These are phyloP conservation scores for Metroxylon sagu DNA, from an alignment of 176 grass and related monocot genomes.

Conservation along the genomic window DNA sequence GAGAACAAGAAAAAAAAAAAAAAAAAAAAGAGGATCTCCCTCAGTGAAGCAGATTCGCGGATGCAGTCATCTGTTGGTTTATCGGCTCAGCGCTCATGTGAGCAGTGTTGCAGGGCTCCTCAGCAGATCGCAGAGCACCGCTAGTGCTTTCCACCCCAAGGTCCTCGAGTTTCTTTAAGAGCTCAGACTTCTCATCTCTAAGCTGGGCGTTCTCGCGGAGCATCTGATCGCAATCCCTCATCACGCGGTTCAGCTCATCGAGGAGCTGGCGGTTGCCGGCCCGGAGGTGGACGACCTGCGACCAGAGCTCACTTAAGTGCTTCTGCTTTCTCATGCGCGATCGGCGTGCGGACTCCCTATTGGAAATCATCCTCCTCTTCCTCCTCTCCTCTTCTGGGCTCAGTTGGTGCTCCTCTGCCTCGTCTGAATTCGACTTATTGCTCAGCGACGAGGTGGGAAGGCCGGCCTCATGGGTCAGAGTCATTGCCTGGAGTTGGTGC, in stretches of 20 bases:
- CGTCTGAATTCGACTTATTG: slow-evolving; percentile 22
- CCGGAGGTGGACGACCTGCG: slow-evolving; percentile 52
- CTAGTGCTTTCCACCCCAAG: slow-evolving; percentile 17
- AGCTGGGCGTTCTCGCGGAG: slow-evolving; percentile 44
- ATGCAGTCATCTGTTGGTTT: not conserved
- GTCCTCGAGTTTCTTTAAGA: slow-evolving; percentile 43
- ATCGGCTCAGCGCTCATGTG: no score
- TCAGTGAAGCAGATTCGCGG: no score
- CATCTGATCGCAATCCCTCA: slow-evolving; percentile 36
- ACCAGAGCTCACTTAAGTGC: slow-evolving; percentile 65
- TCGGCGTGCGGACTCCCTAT: slow-evolving; percentile 80
- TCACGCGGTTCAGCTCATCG: slow-evolving; percentile 52
- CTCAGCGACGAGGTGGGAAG: slow-evolving; percentile 10
- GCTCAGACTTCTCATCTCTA: slow-evolving; percentile 35
- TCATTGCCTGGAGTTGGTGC: not conserved
- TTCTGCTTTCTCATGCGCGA: slow-evolving; percentile 93
- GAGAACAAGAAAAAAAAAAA: no score
- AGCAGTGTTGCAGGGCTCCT: not conserved
- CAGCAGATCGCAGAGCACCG: not conserved
- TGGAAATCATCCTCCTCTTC: slow-evolving; percentile 84
- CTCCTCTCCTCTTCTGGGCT: slow-evolving; percentile 44
- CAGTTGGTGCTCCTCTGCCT: slow-evolving; percentile 15
- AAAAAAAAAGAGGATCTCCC: no score
- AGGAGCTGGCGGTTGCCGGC: slow-evolving; percentile 56
- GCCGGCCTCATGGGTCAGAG: slow-evolving; percentile 4